Evolutionary conservation across 371 early-diverging fungal species (phyloP), one percentile per base, ranked within the genome.

Genomic region (Actinomucor elegans): DNA sequence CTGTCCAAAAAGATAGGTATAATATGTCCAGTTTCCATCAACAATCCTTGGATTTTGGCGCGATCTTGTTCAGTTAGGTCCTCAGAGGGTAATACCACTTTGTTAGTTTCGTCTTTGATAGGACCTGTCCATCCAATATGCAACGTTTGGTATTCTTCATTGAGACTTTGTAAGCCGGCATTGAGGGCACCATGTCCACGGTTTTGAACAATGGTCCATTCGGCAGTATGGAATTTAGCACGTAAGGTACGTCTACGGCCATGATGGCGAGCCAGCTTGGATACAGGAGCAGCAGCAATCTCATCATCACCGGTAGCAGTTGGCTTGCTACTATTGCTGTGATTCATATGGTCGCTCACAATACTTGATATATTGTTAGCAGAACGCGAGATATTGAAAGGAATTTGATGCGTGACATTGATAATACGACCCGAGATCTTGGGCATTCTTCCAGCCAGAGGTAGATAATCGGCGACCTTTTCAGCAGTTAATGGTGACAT

Each of bases 1-100:
- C 85, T 85, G 33, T 87, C 85, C 34, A 97, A 63, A 61, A 93
- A 88, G 26, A 98, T 84, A 7, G 97, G 95, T 4, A 87, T 66
- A 32, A 82, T 77, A 43, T 75, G 73, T 35, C 76, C 72, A 29
- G 85, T 75, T 32, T 82, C 66, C 40, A 45, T 44, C 23, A 91
- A 71, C 37, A 70, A 55, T 21, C 62, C 38, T 41, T 59, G 57
- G 36, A 89, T 48, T 11, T 59, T 58, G 0, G 53, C 49, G 38
- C 66, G 77, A 24, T 77, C 73, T 5, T 79, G 72, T 18, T 71
- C 75, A 9, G 71, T 59, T 12, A 80, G 33, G 8, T 52, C 48
- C 31, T 69, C 67, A 3, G 47, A 20, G 4, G 58, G 52, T 11
- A 76, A 33, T 3, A 41, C 34, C 1, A 46, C 62, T 10, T 63